Evolutionary conservation across 129 eudicot species (phyloP).

Genomic region (Centaurea solstitialis): DNA sequence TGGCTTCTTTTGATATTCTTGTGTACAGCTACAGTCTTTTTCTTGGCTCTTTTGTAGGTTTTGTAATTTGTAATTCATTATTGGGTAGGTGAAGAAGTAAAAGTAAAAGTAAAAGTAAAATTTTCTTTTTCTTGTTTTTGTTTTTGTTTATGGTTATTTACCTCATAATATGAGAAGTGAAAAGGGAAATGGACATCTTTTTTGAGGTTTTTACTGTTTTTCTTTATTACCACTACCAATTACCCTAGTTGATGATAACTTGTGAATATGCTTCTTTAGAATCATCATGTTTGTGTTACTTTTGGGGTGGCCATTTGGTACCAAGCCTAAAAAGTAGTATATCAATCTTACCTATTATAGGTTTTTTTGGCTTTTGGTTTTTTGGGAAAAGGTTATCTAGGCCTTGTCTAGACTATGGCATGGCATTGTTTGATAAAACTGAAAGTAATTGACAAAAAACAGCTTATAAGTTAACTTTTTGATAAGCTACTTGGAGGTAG

Average conservation of each 20-base stretch:
- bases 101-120: conserved; percentile 25
- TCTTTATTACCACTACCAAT: background rate
- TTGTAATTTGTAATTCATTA: conserved; percentile 63
- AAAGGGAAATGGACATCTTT: conserved; percentile 26
- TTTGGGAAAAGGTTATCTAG: too few relatives aligned
- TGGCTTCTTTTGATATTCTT: conserved; percentile 56
- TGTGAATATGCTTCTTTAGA: background rate
- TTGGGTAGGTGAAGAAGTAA: conserved; percentile 40
- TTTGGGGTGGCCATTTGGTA: background rate
- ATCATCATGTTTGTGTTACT: background rate
- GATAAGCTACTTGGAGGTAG: too few relatives aligned
- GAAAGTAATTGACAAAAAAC: too few relatives aligned
- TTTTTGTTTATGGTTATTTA: conserved; percentile 5
- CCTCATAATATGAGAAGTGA: conserved; percentile 29
- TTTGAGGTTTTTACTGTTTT: background rate
- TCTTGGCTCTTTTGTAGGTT: conserved; percentile 28
- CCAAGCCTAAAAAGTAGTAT: too few relatives aligned
- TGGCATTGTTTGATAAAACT: too few relatives aligned
- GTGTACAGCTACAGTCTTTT: conserved; percentile 61
- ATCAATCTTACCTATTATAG: too few relatives aligned
- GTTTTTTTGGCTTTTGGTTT: too few relatives aligned
- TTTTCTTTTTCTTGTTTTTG: background rate
- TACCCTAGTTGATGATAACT: background rate
- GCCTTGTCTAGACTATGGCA: too few relatives aligned
- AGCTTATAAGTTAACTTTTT: too few relatives aligned